A percentile compares a stretch with the other conserved stretches of the same genome.
phyloP scores from a whole-genome alignment of 106 monocot genomes.

The Platanthera zijinensis region DNA sequence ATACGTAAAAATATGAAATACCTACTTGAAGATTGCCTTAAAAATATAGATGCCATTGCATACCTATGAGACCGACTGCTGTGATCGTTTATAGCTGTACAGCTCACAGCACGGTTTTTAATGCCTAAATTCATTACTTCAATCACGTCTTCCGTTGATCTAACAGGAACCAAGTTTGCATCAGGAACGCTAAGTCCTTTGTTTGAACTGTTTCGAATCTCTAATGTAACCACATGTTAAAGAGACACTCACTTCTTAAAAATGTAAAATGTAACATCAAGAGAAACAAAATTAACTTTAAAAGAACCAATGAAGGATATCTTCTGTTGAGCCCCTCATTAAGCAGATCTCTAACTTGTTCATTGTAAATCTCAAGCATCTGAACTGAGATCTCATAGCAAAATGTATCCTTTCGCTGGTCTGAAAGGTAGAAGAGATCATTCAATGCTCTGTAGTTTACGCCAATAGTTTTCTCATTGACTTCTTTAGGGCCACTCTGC shows the following conservation, averaged over 20 bases:
- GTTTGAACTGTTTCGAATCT: slow-evolving; percentile 78
- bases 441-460: slow-evolving; percentile 77
- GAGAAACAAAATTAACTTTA: background rate
- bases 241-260: slow-evolving; percentile 12
- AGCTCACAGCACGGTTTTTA: slow-evolving; percentile 67
- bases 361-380: slow-evolving; percentile 89
- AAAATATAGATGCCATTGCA: background rate
- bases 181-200: slow-evolving; percentile 82
- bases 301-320: slow-evolving; percentile 47
- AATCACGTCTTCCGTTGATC: slow-evolving; percentile 76
- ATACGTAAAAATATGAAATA: background rate
- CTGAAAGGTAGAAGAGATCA: slow-evolving; percentile 60
- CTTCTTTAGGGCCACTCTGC: slow-evolving; percentile 66
- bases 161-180: slow-evolving; percentile 72
- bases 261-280: background rate
- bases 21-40: background rate
- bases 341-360: slow-evolving; percentile 85
- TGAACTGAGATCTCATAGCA: slow-evolving; percentile 64
- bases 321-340: slow-evolving; percentile 38
- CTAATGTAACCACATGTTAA: slow-evolving; percentile 71
- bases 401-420: slow-evolving; percentile 51
- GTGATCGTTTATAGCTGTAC: slow-evolving; percentile 87
- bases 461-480: slow-evolving; percentile 46
- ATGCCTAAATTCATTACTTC: slow-evolving; percentile 87
- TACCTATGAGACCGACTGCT: slow-evolving; percentile 99